Base-by-base conservation (phyloP, 106 monocot species). In the Acanthochlamys bracteata region DNA sequence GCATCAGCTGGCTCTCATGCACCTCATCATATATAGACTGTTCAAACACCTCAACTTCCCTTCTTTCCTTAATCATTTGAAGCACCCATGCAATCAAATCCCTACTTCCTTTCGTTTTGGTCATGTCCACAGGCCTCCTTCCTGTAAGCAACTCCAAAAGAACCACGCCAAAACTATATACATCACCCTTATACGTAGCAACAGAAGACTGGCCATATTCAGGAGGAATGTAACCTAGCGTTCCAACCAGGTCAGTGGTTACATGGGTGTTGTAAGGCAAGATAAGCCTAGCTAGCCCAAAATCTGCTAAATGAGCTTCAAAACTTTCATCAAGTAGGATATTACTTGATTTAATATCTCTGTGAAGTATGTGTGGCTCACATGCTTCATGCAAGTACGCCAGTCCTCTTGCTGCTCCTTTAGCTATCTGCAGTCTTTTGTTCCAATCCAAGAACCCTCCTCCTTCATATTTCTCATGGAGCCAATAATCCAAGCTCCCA, bases 141-240 rank as follows among this genome's bases (percentile, higher is more conserved):
- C 63, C 43, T 4, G 63, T 63, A 21, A 63, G 63, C 63, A 63
- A 21, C 45, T 63, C 63, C 43, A 63, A 63, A 24, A 63, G 43
- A 0, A 63, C 63, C 10, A 63, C 63, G 21, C 63, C 63, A 12
- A 63, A 63, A 20, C 63, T 63, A 23, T 63, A 63, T 1, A 63
- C 22, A 46, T 63, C 63, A 42, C 63, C 63, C 22, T 46, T 63
- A 42, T 21, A 63, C 8, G 63, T 63, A 11, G 63, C 63, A 20
- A 63, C 63, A 39, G 63, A 42, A n/a, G 63, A 63, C n/a, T 63
- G 63, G 42, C 63, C 63, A 8, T 63, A 63, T 46, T 63, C 63
- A 11, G 63, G 63, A 9, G 63, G 63, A 10, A 63, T 63, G 63
- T 63, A 63, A 23, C 63, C 63, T 20, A 63, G 20, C 7, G 63